Conservation (phyloP, 208 protist species). For the Leishmania tarentolae region DNA sequence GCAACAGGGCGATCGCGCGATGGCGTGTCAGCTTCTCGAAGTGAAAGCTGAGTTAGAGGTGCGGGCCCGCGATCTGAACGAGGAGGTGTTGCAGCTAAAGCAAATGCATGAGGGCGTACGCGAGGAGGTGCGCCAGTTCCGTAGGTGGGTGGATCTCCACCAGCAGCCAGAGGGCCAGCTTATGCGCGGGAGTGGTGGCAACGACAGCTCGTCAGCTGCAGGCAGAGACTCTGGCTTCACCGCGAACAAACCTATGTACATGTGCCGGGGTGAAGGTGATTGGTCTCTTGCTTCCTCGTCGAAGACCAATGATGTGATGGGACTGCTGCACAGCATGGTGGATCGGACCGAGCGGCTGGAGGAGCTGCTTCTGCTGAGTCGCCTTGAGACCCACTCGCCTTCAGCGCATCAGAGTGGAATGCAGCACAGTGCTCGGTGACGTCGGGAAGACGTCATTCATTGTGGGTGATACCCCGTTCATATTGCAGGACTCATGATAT, state of each 20-base stretch:
- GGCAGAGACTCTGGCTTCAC: not conserved
- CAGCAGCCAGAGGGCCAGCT: not conserved
- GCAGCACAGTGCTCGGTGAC: not conserved
- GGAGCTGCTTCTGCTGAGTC: conserved; percentile 21
- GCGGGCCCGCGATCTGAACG: conserved; percentile 61
- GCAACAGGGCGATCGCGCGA: conserved; percentile 26
- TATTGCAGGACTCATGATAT: not conserved
- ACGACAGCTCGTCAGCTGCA: not conserved
- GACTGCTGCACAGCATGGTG: conserved; percentile 41
- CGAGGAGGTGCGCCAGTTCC: conserved; percentile 35
- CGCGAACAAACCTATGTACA: not conserved
- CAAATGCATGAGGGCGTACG: conserved; percentile 38
- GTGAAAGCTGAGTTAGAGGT: conserved; percentile 60
- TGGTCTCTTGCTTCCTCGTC: not conserved
- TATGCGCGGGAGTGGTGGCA: not conserved
- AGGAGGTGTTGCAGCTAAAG: conserved; percentile 49
- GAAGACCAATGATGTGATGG: conserved; percentile 20
- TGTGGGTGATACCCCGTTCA: not conserved
- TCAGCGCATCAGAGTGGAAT: not conserved
- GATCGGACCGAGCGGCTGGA: conserved; percentile 45
- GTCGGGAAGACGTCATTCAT: not conserved
- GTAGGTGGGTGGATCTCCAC: not conserved
- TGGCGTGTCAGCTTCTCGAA: conserved; percentile 38
- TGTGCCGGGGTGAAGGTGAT: not conserved
- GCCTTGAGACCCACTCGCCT: not conserved